phyloP scores from a whole-genome alignment of 1,284 basidiomycete genomes.

The Apiotrichum sp. region DNA sequence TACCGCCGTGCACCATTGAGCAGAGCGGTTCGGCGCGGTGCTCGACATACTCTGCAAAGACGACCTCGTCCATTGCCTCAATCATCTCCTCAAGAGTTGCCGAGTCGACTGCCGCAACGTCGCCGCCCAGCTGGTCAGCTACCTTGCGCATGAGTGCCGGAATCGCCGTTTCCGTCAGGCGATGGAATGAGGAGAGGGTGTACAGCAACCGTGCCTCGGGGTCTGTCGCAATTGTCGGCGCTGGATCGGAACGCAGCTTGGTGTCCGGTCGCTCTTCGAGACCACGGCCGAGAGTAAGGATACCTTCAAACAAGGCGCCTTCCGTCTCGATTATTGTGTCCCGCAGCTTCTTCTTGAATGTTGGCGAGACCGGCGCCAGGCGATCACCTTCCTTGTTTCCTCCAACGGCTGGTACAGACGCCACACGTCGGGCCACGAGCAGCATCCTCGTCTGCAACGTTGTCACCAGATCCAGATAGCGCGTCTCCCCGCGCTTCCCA shows the following conservation, averaged over 20 bases:
- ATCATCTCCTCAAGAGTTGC: slow-evolving; percentile 61
- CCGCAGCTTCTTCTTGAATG: slow-evolving; percentile 61
- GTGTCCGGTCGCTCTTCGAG: not conserved
- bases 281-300: slow-evolving; percentile 63
- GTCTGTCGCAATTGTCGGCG: slow-evolving; percentile 1
- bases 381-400: slow-evolving; percentile 1
- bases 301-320: slow-evolving; percentile 83
- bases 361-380: slow-evolving; percentile 27
- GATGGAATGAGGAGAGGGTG: slow-evolving; percentile 81
- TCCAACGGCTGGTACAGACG: not conserved
- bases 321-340: slow-evolving; percentile 81
- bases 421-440: slow-evolving; percentile 58
- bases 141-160: slow-evolving; percentile 76
- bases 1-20: slow-evolving; percentile 66
- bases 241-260: not conserved
- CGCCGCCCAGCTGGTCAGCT: slow-evolving; percentile 67
- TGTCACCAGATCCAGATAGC: slow-evolving; percentile 66
- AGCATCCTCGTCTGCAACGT: slow-evolving; percentile 77
- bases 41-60: slow-evolving; percentile 81
- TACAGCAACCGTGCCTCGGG: slow-evolving; percentile 83
- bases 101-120: slow-evolving; percentile 69
- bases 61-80: slow-evolving; percentile 71
- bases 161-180: slow-evolving; percentile 64
- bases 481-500: slow-evolving; percentile 45
- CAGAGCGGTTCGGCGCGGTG: slow-evolving; percentile 66